Conservation (phyloP, 371 early-diverging fungal species). For the Lichtheimia ornata region DNA sequence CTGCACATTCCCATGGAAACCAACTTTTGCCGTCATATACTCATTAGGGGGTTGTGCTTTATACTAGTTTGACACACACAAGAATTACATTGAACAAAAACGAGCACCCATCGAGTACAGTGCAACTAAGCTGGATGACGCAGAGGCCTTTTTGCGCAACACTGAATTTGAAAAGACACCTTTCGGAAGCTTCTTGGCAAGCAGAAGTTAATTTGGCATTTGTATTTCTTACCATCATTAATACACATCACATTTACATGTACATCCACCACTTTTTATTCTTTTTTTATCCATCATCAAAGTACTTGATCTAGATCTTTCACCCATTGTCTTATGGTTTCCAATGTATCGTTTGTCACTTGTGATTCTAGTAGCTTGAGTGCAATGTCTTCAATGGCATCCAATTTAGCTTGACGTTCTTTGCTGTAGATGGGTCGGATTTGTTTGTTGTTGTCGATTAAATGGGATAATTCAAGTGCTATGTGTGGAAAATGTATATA, state of each 20-base stretch:
- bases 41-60: background rate
- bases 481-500: background rate
- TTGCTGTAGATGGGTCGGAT: background rate
- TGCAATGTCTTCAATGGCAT: conserved; percentile 3
- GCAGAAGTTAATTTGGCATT: conserved; percentile 13
- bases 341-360: too few species aligned
- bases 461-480: conserved; percentile 2
- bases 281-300: too few species aligned
- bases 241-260: background rate
- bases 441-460: background rate
- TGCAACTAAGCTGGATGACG: conserved; percentile 70
- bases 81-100: conserved; percentile 73
- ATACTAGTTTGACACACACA: conserved; percentile 69
- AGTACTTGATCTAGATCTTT: too few species aligned
- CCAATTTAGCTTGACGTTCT: background rate
- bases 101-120: conserved; percentile 77
- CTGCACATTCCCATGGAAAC: background rate
- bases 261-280: background rate
- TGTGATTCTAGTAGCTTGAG: background rate
- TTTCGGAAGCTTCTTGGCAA: conserved; percentile 59
- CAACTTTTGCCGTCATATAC: background rate
- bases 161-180: conserved; percentile 59
- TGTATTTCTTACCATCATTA: background rate
- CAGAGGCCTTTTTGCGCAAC: conserved; percentile 58
- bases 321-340: too few species aligned